phyloP scores from a whole-genome alignment of 768 basidiomycete genomes.

The Tylopilus sp. region DNA sequence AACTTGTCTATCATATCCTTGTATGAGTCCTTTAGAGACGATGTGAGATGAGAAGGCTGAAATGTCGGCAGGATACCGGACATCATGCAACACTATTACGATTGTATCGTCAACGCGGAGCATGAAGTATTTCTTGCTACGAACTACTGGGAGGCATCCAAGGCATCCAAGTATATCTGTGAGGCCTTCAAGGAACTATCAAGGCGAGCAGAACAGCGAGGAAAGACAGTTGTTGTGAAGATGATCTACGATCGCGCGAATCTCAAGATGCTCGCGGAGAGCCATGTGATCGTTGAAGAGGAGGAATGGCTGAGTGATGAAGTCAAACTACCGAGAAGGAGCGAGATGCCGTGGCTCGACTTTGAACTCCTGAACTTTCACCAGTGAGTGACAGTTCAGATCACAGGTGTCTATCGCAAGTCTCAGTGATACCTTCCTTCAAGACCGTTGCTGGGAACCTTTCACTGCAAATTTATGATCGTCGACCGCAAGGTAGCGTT shows the following conservation, averaged over 20 bases:
- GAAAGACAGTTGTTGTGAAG: constrained; percentile 55
- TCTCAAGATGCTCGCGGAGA: constrained; percentile 44
- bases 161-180: constrained; percentile 48
- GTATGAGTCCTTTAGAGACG: constrained; percentile 24
- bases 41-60: constrained; percentile 8
- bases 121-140: constrained; percentile 67
- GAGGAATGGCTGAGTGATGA: constrained; percentile 42
- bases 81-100: constrained; percentile 67
- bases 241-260: constrained; percentile 69
- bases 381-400: constrained; percentile 21
- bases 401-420: not conserved
- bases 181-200: constrained; percentile 53
- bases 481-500: constrained; percentile 66
- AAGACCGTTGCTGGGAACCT: constrained; percentile 57
- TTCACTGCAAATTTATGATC: constrained; percentile 69
- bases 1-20: constrained; percentile 60
- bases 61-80: constrained; percentile 51
- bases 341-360: constrained; percentile 58
- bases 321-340: constrained; percentile 48
- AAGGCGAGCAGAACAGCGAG: constrained; percentile 40
- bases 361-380: constrained; percentile 61
- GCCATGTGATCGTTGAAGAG: constrained; percentile 45
- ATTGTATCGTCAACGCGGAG: constrained; percentile 57
- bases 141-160: constrained; percentile 56
- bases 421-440: not conserved